These are phyloP conservation scores for Vitis rotundifolia DNA, from an alignment of 164 flowering plant genomes.

Conservation along the genomic window DNA sequence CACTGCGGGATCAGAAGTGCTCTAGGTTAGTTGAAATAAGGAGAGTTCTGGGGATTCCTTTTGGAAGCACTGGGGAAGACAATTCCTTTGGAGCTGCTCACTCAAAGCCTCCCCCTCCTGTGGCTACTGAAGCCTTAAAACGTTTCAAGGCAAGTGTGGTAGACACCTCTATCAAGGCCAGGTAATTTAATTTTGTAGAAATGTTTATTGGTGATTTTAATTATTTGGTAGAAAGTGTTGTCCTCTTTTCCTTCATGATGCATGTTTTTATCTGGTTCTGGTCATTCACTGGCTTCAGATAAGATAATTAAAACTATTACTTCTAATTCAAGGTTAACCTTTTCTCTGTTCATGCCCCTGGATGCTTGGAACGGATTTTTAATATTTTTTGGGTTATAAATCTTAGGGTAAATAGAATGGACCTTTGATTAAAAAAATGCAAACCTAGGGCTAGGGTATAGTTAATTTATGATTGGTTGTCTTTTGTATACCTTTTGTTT, in stretches of 20 bases:
- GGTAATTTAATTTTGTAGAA: slow-evolving; percentile 20
- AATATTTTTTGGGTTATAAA: not conserved
- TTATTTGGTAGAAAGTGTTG: too few relatives aligned
- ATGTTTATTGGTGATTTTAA: not conserved
- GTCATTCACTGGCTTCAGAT: not conserved
- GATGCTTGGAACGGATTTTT: not conserved
- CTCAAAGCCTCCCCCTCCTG: slow-evolving; percentile 29
- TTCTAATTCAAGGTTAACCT: not conserved
- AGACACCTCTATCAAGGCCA: slow-evolving; percentile 32
- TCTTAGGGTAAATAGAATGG: not conserved
- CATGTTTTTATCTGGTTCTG: not conserved
- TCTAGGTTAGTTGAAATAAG: slow-evolving; percentile 53
- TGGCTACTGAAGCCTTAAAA: slow-evolving; percentile 37
- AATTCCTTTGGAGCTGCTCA: slow-evolving; percentile 53
- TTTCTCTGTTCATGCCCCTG: not conserved
- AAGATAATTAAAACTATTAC: not conserved
- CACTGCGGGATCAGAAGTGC: slow-evolving; percentile 56
- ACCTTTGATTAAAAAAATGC: not conserved
- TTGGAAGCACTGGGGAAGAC: slow-evolving; percentile 49
- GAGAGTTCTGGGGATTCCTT: slow-evolving; percentile 48
- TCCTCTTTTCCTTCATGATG: not conserved
- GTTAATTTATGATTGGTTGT: not conserved
- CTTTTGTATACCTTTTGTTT: slow-evolving; percentile 1
- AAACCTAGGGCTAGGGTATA: not conserved
- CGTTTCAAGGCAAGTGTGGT: slow-evolving; percentile 26